Conservation (phyloP, 306 rosid genomes). For the Clitoria ternatea region DNA sequence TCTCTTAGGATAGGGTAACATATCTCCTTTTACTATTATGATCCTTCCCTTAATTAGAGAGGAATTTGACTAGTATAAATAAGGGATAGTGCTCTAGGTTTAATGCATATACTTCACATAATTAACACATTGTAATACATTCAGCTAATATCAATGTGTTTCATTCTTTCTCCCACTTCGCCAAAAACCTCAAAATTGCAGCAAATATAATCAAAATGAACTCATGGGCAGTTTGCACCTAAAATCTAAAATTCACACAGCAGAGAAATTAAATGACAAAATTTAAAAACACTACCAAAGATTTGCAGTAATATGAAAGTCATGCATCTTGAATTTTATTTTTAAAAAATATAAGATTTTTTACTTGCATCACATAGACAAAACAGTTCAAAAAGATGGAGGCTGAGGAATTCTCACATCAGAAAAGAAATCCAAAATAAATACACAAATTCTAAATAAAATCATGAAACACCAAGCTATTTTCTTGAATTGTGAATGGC, state of each 20-base stretch:
- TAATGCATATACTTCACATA: too few species aligned
- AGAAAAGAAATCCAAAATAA: not conserved
- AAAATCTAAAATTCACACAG: slow-evolving; percentile 1
- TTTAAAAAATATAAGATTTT: not conserved
- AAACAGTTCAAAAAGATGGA: not conserved
- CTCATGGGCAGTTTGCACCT: not conserved
- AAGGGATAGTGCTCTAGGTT: too few species aligned
- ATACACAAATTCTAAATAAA: not conserved
- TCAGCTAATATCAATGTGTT: too few species aligned
- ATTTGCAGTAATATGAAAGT: not conserved
- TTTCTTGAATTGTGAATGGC: not conserved
- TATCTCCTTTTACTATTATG: too few species aligned
- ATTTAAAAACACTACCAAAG: not conserved
- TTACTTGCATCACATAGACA: not conserved
- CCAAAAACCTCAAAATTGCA: too few species aligned
- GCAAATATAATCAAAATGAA: not conserved
- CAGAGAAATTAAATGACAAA: slow-evolving; percentile 5
- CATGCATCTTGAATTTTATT: not conserved
- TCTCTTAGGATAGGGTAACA: too few species aligned
- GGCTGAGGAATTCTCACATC: not conserved
- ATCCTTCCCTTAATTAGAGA: too few species aligned
- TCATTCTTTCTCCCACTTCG: too few species aligned
- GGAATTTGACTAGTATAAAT: too few species aligned
- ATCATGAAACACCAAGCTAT: not conserved
- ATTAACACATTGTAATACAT: too few species aligned